Conservation (phyloP, 495 filamentous ascomycete genomes). For the Xylaria scruposa region DNA sequence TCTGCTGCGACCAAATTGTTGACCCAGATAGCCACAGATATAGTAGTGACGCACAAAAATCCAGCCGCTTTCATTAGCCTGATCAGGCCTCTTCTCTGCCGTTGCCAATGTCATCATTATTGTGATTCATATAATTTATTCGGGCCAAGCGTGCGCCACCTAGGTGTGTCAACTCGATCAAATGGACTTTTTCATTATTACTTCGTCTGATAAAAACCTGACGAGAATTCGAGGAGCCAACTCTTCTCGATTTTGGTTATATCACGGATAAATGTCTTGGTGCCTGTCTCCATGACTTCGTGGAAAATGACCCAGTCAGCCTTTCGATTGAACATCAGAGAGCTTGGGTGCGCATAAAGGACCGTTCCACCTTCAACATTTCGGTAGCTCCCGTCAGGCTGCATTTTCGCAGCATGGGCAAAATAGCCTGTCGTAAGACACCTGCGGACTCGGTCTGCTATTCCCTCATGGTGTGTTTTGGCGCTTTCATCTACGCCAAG, state of each 20-base stretch:
- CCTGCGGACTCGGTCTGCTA: slow-evolving; percentile 75
- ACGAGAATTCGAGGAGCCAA: slow-evolving; percentile 90
- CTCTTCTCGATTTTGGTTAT: slow-evolving; percentile 88
- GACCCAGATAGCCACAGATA: background rate
- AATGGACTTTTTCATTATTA: slow-evolving; percentile 17
- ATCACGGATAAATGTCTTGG: slow-evolving; percentile 91
- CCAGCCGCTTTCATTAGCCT: background rate
- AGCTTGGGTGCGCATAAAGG: slow-evolving; percentile 89
- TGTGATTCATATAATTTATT: background rate
- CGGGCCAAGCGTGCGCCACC: background rate
- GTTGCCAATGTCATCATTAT: background rate
- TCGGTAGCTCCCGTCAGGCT: slow-evolving; percentile 88
- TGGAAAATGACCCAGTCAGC: slow-evolving; percentile 98
- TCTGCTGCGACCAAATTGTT: background rate
- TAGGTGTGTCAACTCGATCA: background rate
- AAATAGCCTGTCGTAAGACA: slow-evolving; percentile 94
- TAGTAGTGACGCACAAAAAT: background rate
- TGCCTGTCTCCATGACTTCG: slow-evolving; percentile 89
- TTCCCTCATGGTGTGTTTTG: slow-evolving; percentile 43
- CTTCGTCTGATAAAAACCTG: slow-evolving; percentile 76
- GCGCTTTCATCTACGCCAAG: slow-evolving; percentile 69
- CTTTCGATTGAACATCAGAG: slow-evolving; percentile 96
- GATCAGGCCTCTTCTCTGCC: background rate
- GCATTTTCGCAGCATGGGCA: slow-evolving; percentile 94
- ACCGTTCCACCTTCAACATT: slow-evolving; percentile 75